A percentile compares a stretch with the other conserved stretches of the same genome.
Conservation (phyloP, 106 monocot genomes). For the Agapanthus africanus region DNA sequence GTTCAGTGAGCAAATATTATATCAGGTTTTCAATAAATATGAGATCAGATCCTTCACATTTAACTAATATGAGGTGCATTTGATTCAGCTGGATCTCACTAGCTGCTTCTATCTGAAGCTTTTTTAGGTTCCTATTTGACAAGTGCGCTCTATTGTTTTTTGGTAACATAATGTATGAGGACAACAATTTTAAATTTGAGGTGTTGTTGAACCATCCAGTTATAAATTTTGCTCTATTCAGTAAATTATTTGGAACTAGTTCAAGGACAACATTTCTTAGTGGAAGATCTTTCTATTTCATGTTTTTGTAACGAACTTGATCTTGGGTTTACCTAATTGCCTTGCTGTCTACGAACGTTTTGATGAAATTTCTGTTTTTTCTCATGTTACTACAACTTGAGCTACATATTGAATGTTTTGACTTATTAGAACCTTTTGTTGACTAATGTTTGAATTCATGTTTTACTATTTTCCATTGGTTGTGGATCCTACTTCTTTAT, state of each 20-base stretch:
- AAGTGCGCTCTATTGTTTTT: neutral
- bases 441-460: no score
- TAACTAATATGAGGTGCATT: neutral
- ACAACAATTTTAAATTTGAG: neutral
- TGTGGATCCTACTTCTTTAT: neutral
- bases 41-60: neutral
- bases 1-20: neutral
- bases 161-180: neutral
- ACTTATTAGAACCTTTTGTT: neutral
- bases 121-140: neutral
- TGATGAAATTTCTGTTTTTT: neutral
- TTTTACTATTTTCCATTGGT: neutral
- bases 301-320: neutral
- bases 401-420: neutral
- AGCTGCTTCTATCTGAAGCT: neutral
- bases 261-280: no score
- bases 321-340: no score
- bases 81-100: neutral
- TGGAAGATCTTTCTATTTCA: no score
- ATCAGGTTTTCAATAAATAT: neutral
- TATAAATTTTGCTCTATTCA: neutral
- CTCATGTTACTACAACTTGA: neutral
- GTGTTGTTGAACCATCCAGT: neutral
- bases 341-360: neutral
- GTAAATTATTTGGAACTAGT: neutral